Evolutionary conservation across 2,329 filamentous ascomycete genomes (phyloP), one percentile per base, ranked within the genome.

Genomic region (Ceratocystis smalleyi): DNA sequence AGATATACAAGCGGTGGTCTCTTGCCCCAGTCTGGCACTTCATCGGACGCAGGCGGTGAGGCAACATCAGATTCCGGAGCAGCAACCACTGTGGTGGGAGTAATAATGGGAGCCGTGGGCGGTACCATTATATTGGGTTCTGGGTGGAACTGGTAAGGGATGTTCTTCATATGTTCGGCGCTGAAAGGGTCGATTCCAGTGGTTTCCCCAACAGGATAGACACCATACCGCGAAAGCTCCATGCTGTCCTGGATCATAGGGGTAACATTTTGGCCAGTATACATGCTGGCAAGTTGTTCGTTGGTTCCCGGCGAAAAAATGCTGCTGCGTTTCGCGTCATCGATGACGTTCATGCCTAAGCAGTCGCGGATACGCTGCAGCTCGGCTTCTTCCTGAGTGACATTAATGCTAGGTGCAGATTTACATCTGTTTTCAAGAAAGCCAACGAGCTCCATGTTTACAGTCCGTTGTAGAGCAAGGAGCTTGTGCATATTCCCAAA

Each of bases 151-250:
- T 89, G 75, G 72, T 96, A 97, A 0, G 91, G 90, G 64, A 96
- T 95, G 72, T 95, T 96, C 76, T 92, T 85, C 71, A 96, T 90
- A 71, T 96, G 91, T 70, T 96, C 91, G 69, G 89, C 87, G 72
- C 92, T 91, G 80, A 95, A 94, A 1, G 92, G 91, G 71, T 96
- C 91, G 69, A 96, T 96, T 63, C 91, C 91, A 68, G 95, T 89
- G 0, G 87, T 94, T 68, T 91, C 85, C 19, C 91, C 91, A 17
- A 95, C 90, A 0, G 92, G 91, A 72, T 96, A 97, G 8, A 96
- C 91, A 63, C 95, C 82, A 68, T 83, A 81, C 55, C 81, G 76
- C 66, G 70, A 74, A 59, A 82, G 78, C 67, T 84, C 81, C 68
- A 83, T 76, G 47, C 79, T 77, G 67, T 83, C 81, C 67, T 80